Evolutionary conservation across 768 basidiomycete species (phyloP).

Genomic region (Lanmaoa rubissima): DNA sequence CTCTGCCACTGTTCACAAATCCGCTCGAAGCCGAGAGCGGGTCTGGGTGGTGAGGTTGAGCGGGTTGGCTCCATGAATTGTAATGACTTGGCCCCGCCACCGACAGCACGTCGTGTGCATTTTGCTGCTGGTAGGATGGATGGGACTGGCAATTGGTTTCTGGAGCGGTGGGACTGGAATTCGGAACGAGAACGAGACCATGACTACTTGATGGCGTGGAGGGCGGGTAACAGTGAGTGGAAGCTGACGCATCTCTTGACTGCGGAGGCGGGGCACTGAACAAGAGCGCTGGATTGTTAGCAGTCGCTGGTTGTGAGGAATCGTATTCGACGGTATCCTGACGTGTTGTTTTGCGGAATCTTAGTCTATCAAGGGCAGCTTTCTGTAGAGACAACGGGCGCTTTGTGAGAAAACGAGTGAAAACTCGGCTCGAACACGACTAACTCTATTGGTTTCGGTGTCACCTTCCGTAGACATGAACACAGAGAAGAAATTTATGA

Average conservation of each 20-base stretch:
- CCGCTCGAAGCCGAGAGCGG: conserved; percentile 59
- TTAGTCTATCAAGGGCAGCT: conserved; percentile 44
- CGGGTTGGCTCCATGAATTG: conserved; percentile 38
- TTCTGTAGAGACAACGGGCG: conserved; percentile 37
- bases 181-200: conserved; percentile 69
- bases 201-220: conserved; percentile 42
- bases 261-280: conserved; percentile 50
- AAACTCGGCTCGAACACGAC: conserved; percentile 34
- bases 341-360: conserved; percentile 44
- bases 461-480: conserved; percentile 51
- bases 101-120: conserved; percentile 42
- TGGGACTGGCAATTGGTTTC: conserved; percentile 41
- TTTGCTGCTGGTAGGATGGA: conserved; percentile 38
- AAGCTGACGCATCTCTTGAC: conserved; percentile 72
- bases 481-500: conserved; percentile 20
- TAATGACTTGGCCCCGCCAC: conserved; percentile 38
- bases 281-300: conserved; percentile 54
- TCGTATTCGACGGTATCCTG: conserved; percentile 28
- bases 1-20: conserved; percentile 44
- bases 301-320: conserved; percentile 53
- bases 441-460: conserved; percentile 49
- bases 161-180: conserved; percentile 60
- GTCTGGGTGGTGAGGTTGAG: conserved; percentile 40
- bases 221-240: conserved; percentile 58
- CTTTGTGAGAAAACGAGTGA: conserved; percentile 32